phyloP scores from a whole-genome alignment of 75 land plant genomes.

The Selaginella moellendorffii region DNA sequence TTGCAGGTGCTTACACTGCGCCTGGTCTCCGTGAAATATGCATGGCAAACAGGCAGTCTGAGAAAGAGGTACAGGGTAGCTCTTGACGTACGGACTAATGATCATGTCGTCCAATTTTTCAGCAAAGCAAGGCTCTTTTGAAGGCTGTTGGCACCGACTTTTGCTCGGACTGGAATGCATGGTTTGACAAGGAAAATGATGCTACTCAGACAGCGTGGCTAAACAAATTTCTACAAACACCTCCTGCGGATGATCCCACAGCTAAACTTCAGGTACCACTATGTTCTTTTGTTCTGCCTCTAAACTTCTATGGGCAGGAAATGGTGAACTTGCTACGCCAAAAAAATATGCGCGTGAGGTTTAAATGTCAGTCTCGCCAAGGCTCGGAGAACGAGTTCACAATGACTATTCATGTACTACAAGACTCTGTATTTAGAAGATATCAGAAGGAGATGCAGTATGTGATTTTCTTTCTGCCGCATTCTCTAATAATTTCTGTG shows the following conservation, averaged over 20 bases:
- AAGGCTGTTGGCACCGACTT: conserved; percentile 55
- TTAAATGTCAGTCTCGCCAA: conserved; percentile 52
- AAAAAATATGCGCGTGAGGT: conserved; percentile 52
- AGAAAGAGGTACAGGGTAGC: conserved; percentile 43
- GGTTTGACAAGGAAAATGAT: conserved; percentile 42
- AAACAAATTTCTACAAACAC: conserved; percentile 54
- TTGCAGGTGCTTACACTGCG: conserved; percentile 13
- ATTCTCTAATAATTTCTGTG: conserved; percentile 1
- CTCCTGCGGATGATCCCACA: conserved; percentile 67
- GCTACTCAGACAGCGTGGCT: conserved; percentile 37
- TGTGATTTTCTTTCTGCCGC: not conserved
- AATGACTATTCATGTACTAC: conserved; percentile 84
- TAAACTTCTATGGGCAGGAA: conserved; percentile 31
- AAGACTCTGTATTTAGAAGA: conserved; percentile 72
- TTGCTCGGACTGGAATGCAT: conserved; percentile 58
- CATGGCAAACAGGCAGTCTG: conserved; percentile 58
- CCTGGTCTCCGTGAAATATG: conserved; percentile 67
- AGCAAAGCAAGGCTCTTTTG: conserved; percentile 92
- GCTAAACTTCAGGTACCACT: conserved; percentile 78
- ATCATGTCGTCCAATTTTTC: not conserved
- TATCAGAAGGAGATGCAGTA: conserved; percentile 95
- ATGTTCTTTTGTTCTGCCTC: too few relatives aligned
- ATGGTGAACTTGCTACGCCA: conserved; percentile 58
- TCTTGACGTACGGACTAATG: not conserved
- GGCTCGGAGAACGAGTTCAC: conserved; percentile 43